Evolutionary conservation across 1,284 basidiomycete species (phyloP).

Genomic region (Lentinus polychrous): DNA sequence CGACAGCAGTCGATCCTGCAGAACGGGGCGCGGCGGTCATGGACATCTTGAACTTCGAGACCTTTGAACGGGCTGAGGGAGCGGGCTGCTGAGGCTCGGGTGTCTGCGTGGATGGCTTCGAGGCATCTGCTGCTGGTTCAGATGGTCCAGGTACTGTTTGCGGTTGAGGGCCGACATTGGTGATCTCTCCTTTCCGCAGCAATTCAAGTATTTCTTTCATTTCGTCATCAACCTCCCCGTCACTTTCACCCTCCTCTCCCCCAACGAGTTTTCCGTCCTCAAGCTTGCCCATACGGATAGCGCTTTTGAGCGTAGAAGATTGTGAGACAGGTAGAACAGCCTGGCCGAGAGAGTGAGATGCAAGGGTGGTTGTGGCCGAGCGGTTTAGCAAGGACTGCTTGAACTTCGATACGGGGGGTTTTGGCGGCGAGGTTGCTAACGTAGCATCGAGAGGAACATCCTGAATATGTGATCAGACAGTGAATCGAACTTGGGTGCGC

Average conservation of each 20-base stretch:
- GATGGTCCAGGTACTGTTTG: not conserved
- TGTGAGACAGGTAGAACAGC: constrained; percentile 45
- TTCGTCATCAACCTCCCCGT: constrained; percentile 39
- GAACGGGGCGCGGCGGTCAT: constrained; percentile 9
- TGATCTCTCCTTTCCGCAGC: constrained; percentile 48
- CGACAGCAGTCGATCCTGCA: not conserved
- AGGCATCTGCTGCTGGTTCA: not conserved
- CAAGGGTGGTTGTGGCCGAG: constrained; percentile 32
- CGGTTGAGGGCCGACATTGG: constrained; percentile 41
- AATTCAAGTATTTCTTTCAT: constrained; percentile 50
- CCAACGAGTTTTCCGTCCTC: constrained; percentile 51
- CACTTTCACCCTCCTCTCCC: constrained; percentile 46
- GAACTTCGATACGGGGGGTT: constrained; percentile 53
- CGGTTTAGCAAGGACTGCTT: constrained; percentile 36
- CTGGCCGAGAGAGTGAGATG: constrained; percentile 36
- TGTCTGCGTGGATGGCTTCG: constrained; percentile 1
- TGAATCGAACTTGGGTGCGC: not conserved
- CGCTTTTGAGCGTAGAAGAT: constrained; percentile 44
- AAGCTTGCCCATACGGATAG: constrained; percentile 57
- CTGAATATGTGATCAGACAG: constrained; percentile 15
- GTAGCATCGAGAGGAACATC: constrained; percentile 35
- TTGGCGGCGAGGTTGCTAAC: constrained; percentile 30
- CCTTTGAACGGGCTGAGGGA: constrained; percentile 28
- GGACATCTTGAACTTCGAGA: constrained; percentile 34
- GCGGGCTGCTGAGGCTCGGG: constrained; percentile 1